Conservation (phyloP, 768 basidiomycete genomes). For the Ramaria sp. region DNA sequence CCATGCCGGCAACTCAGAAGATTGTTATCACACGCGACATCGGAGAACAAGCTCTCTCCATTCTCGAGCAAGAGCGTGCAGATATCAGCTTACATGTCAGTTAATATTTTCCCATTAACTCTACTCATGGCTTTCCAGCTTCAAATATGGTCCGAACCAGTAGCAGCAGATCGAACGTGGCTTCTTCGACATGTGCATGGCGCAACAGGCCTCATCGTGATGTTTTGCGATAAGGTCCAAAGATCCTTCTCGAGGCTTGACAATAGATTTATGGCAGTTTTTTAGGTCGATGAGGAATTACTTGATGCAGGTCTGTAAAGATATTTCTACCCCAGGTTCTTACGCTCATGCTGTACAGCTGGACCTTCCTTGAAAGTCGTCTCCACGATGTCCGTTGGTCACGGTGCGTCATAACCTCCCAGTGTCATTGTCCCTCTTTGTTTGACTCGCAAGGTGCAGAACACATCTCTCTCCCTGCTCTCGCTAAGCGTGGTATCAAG, state of each 20-base stretch:
- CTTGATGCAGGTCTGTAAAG: conserved; percentile 37
- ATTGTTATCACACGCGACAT: conserved; percentile 6
- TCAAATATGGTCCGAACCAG: conserved; percentile 6
- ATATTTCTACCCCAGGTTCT: too few relatives aligned
- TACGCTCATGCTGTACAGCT: conserved; percentile 31
- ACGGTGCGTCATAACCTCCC: conserved; percentile 38
- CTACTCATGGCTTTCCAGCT: background rate
- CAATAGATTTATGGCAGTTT: background rate
- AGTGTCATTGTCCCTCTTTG: background rate
- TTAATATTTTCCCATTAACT: background rate
- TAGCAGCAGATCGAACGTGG: conserved; percentile 43
- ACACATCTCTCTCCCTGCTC: conserved; percentile 58
- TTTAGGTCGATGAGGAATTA: conserved; percentile 63
- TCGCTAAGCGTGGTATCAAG: conserved; percentile 49
- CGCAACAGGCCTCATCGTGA: conserved; percentile 45
- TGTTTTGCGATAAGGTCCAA: conserved; percentile 60
- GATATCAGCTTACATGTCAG: conserved; percentile 3
- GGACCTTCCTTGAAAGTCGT: conserved; percentile 69
- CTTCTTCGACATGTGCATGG: conserved; percentile 61
- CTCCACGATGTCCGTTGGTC: conserved; percentile 90
- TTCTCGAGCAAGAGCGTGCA: conserved; percentile 5
- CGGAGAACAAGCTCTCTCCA: conserved; percentile 6
- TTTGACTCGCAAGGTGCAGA: conserved; percentile 35
- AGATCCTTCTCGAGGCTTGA: conserved; percentile 12
- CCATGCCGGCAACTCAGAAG: conserved; percentile 1